These are phyloP conservation scores for Poronia punctata DNA, from an alignment of 495 filamentous ascomycete genomes.

Conservation along the genomic window DNA sequence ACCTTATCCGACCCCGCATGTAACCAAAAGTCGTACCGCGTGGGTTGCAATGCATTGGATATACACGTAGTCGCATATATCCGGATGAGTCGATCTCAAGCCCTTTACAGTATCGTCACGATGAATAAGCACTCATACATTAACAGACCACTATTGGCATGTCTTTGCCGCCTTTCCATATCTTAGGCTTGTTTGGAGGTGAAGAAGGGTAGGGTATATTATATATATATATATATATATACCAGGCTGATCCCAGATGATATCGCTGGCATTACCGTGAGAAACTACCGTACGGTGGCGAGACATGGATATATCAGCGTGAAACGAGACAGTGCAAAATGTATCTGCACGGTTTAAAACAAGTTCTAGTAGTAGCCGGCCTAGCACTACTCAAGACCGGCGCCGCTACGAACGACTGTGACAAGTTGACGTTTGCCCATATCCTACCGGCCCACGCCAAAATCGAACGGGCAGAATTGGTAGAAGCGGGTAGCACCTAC, in stretches of 20 bases:
- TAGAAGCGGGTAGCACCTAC: constrained; percentile 27
- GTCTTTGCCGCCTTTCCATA: no score
- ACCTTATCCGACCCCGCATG: neutral
- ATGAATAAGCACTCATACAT: no score
- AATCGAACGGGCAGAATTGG: constrained; percentile 24
- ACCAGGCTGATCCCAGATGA: no score
- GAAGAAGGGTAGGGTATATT: no score
- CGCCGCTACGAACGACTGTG: constrained; percentile 12
- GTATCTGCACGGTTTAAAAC: neutral
- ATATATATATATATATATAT: no score
- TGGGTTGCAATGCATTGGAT: neutral
- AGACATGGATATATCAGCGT: no score
- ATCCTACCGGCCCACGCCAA: constrained; percentile 21
- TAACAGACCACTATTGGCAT: no score
- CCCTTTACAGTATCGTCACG: neutral
- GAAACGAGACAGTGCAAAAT: neutral
- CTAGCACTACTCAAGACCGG: neutral
- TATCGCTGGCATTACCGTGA: no score
- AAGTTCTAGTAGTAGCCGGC: neutral
- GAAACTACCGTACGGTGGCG: no score
- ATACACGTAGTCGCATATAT: neutral
- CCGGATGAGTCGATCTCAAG: no score
- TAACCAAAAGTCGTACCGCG: no score
- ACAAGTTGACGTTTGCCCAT: constrained; percentile 14
- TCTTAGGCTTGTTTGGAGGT: no score